A percentile compares a stretch with the other conserved stretches of the same genome.
phyloP scores from a whole-genome alignment of 176 grass and related monocot species.

The Raddia guianensis region DNA sequence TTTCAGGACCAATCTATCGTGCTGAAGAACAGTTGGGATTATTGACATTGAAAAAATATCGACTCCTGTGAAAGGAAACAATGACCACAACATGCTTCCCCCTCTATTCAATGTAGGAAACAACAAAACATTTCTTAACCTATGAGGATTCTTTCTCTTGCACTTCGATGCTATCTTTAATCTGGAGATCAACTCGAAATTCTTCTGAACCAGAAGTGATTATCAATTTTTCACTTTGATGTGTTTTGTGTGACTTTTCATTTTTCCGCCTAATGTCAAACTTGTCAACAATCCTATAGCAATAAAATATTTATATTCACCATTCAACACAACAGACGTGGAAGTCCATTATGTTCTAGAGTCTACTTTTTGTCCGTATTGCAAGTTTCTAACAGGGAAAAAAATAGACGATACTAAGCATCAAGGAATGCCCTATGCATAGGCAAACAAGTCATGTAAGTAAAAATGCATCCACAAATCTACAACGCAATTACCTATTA shows the following conservation, averaged over 20 bases:
- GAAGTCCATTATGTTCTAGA: background rate
- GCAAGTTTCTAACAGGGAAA: background rate
- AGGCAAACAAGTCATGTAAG: background rate
- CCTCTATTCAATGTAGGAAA: background rate
- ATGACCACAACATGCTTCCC: background rate
- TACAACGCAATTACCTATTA: no score
- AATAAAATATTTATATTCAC: background rate
- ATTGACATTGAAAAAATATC: background rate
- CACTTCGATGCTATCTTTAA: background rate
- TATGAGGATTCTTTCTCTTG: background rate
- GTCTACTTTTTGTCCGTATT: background rate
- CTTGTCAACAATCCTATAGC: no score
- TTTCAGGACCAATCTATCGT: constrained; percentile 9
- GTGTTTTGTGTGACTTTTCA: background rate
- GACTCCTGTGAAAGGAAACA: background rate
- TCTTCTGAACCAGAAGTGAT: background rate
- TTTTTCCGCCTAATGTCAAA: background rate
- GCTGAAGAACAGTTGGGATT: background rate
- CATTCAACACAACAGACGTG: background rate
- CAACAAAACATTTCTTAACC: background rate
- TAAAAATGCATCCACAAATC: no score
- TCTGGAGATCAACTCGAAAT: background rate
- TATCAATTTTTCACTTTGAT: background rate
- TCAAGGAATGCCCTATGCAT: background rate
- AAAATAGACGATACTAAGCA: background rate